Percentiles rank a stretch among this genome's conserved stretches.
These are phyloP conservation scores for Echeveria elegans DNA, from an alignment of 164 flowering plant species.

Conservation along the genomic window DNA sequence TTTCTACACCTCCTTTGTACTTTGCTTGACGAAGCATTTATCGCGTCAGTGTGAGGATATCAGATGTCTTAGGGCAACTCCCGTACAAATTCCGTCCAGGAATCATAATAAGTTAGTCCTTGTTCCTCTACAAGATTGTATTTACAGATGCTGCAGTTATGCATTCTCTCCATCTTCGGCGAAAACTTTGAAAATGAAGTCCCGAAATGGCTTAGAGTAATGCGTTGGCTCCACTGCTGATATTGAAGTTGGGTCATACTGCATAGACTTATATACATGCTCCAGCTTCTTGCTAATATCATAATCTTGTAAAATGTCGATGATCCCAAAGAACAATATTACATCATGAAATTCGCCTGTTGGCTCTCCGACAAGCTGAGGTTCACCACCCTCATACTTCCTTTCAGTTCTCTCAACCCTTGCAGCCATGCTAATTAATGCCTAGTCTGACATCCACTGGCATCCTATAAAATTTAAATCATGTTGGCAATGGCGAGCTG, in stretches of 20 bases:
- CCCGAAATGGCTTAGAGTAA: constrained; percentile 64
- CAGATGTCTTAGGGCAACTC: too few relatives aligned
- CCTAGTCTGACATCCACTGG: too few relatives aligned
- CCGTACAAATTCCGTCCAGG: too few relatives aligned
- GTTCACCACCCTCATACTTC: too few relatives aligned
- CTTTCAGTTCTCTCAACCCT: constrained; percentile 53
- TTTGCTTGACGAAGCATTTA: too few relatives aligned
- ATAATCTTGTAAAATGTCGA: too few relatives aligned
- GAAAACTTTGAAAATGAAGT: constrained; percentile 54
- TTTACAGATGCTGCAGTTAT: neutral
- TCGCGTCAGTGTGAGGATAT: too few relatives aligned
- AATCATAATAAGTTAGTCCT: too few relatives aligned
- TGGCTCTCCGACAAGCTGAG: constrained; percentile 43
- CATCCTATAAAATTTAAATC: too few relatives aligned
- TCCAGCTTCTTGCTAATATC: constrained; percentile 87
- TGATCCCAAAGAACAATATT: constrained; percentile 57
- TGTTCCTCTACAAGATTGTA: too few relatives aligned
- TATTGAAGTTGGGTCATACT: constrained; percentile 67
- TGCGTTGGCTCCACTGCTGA: constrained; percentile 79
- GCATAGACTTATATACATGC: constrained; percentile 76
- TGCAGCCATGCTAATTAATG: constrained; percentile 69
- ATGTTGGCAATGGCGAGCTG: too few relatives aligned
- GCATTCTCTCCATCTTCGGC: constrained; percentile 25
- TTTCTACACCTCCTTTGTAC: too few relatives aligned
- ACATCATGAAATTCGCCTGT: constrained; percentile 54